Evolutionary conservation across 2,329 filamentous ascomycete genomes (phyloP).

Genomic region (Niveomyces coronatus): DNA sequence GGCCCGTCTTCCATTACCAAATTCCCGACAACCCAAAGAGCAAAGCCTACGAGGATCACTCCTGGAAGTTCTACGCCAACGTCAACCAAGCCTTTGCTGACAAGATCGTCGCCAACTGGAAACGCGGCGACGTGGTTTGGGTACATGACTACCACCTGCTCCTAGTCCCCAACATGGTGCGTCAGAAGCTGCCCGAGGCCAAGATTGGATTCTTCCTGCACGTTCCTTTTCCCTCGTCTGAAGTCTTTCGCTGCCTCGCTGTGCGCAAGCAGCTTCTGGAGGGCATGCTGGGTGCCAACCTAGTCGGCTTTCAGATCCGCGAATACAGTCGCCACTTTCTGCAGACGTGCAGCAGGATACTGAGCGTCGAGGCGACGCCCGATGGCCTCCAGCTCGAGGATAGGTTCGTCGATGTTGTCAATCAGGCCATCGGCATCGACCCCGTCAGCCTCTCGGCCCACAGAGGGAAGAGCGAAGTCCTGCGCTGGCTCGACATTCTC

Average conservation of each 20-base stretch:
- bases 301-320: slow-evolving; percentile 86
- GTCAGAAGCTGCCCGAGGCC: slow-evolving; percentile 81
- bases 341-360: slow-evolving; percentile 85
- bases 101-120: slow-evolving; percentile 83
- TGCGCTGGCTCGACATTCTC: slow-evolving; percentile 69
- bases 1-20: slow-evolving; percentile 97
- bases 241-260: slow-evolving; percentile 87
- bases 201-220: slow-evolving; percentile 96
- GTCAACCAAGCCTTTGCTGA: slow-evolving; percentile 91
- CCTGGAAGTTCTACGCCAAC: slow-evolving; percentile 88
- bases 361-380: slow-evolving; percentile 80
- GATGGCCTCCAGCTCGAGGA: slow-evolving; percentile 87
- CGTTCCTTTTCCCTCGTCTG: slow-evolving; percentile 89
- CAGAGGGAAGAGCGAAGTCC: slow-evolving; percentile 62
- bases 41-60: slow-evolving; percentile 96
- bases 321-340: slow-evolving; percentile 93
- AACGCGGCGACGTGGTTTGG: slow-evolving; percentile 87
- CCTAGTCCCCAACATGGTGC: slow-evolving; percentile 79
- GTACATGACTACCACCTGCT: slow-evolving; percentile 92
- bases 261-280: slow-evolving; percentile 79
- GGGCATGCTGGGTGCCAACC: slow-evolving; percentile 84
- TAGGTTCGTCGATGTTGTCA: slow-evolving; percentile 81
- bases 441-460: slow-evolving; percentile 63
- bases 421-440: slow-evolving; percentile 84
- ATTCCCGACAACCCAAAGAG: slow-evolving; percentile 97